These are phyloP conservation scores for Alternaria triticina DNA, from an alignment of 2,329 filamentous ascomycete genomes.

Conservation along the genomic window DNA sequence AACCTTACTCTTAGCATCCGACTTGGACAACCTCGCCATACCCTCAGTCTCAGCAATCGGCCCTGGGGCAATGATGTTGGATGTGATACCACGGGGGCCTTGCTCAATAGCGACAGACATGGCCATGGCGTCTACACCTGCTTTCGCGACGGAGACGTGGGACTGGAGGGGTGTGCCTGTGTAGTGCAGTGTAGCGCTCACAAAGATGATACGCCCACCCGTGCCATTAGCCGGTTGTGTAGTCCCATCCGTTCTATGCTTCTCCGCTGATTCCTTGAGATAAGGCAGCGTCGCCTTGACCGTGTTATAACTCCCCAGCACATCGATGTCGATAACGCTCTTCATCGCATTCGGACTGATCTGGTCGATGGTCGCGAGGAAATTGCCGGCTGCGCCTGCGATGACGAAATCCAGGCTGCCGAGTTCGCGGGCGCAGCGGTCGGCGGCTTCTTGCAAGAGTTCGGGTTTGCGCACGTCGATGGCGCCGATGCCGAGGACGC, in stretches of 20 bases:
- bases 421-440: conserved; percentile 79
- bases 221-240: conserved; percentile 58
- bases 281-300: conserved; percentile 89
- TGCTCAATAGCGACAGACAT: conserved; percentile 84
- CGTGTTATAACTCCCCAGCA: conserved; percentile 92
- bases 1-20: conserved; percentile 37
- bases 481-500: conserved; percentile 82
- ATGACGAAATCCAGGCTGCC: conserved; percentile 92
- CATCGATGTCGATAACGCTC: conserved; percentile 94
- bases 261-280: conserved; percentile 74
- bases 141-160: conserved; percentile 91
- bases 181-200: conserved; percentile 92
- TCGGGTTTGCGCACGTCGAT: conserved; percentile 73
- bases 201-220: conserved; percentile 85
- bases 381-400: conserved; percentile 95
- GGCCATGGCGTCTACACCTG: conserved; percentile 85
- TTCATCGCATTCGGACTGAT: conserved; percentile 92
- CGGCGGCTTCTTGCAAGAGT: conserved; percentile 74
- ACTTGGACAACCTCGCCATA: conserved; percentile 52
- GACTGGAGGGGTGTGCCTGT: conserved; percentile 83
- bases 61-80: conserved; percentile 88
- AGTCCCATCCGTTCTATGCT: conserved; percentile 66
- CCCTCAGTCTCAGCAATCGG: conserved; percentile 83
- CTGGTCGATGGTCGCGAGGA: conserved; percentile 82
- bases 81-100: conserved; percentile 83